phyloP scores from a whole-genome alignment of 441 rosid genomes.

The Gossypium schwendimanii region DNA sequence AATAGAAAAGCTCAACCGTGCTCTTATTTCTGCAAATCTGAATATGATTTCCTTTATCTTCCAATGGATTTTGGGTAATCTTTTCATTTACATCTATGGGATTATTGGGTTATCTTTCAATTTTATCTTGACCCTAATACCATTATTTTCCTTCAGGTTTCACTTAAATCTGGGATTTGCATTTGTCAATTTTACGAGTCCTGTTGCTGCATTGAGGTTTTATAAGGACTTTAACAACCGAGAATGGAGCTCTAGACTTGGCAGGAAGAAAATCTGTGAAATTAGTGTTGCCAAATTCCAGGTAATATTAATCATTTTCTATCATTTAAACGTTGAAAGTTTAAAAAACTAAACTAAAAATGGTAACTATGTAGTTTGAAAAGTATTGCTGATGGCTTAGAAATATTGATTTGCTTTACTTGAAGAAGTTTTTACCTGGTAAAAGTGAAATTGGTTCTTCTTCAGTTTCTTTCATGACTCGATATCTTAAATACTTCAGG shows the following conservation, averaged over 20 bases:
- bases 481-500: no score
- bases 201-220: conserved; percentile 32
- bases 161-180: conserved; percentile 46
- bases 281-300: conserved; percentile 32
- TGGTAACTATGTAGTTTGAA: no score
- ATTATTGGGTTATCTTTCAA: neutral
- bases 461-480: neutral
- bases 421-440: no score
- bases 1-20: neutral
- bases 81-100: no score
- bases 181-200: conserved; percentile 47
- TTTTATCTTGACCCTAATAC: neutral
- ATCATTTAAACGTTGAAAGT: neutral
- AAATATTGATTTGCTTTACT: no score
- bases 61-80: conserved; percentile 51
- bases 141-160: neutral
- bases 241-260: conserved; percentile 22
- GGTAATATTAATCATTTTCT: conserved; percentile 12
- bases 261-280: conserved; percentile 31
- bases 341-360: no score
- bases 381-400: no score
- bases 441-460: no score
- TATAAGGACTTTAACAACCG: conserved; percentile 12
- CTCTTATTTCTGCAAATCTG: conserved; percentile 20
- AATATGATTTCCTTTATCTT: conserved; percentile 48